Evolutionary conservation across 495 filamentous ascomycete genomes (phyloP), one percentile per base, ranked within the genome.

Genomic region (Penicillium diatomitis): DNA sequence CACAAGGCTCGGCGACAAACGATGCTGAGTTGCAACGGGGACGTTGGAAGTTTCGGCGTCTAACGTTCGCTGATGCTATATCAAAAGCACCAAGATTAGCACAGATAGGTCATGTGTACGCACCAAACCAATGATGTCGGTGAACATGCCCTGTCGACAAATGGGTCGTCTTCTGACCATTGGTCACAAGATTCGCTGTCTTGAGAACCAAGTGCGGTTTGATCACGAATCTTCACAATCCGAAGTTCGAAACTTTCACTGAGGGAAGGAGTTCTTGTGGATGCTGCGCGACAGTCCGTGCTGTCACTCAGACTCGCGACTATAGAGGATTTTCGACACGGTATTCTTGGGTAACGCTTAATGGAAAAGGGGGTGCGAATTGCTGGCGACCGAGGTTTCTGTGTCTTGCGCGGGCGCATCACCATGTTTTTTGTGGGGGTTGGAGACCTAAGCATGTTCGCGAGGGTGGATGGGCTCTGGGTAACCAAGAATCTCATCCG

Each of bases 211-310:
- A 8, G 5, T 35, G 11, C 11, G 12, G 39, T 31, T 4, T 29
- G 6, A 20, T 44, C 41, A 3, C 63, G 52, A 12, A 48, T 39
- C 32, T 62, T 66, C 7, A 40, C 9, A 0, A 66, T 45, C 37
- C 57, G 33, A 11, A 66, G 56, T 35, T 56, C 55, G 8, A 48
- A 41, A 42, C 55, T 57, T 44, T 56, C 50, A 33, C 44, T 47
- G 4, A 60, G 46, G 30, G 63, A 64, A 10, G 60, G 61, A 5
- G 61, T 61, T 49, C 58, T 55, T 10, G 63, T 62, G 20, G 63
- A 65, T 12, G 55, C 46, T 30, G 46, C 49, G 33, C 41, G 50
- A 7, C 38, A 50, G 32, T 29, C 51, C 2, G 53, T 54, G 34
- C 43, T 50, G 12, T 46, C 38, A 6, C 40, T 48, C 39, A 47